A percentile compares a stretch with the other conserved stretches of the same genome.
Conservation (phyloP, 2,329 filamentous ascomycete genomes). For the Aspergillus pseudoviridinutans region DNA sequence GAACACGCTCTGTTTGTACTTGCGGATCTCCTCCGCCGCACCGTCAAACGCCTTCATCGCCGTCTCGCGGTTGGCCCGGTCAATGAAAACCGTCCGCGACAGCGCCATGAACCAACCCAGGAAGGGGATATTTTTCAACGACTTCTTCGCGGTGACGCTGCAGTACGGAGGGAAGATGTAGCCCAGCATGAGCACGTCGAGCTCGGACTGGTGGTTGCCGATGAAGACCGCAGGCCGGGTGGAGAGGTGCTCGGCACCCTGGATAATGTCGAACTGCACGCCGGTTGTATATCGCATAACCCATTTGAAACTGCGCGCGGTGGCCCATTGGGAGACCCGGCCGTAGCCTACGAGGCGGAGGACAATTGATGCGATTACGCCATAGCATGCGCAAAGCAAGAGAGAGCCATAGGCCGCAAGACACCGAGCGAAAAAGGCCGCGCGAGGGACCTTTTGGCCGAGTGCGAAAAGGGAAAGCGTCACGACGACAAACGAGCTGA, state of each 20-base stretch:
- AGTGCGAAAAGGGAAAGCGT: slow-evolving; percentile 47
- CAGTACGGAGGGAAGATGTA: slow-evolving; percentile 86
- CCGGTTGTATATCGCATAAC: slow-evolving; percentile 72
- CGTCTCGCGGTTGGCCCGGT: slow-evolving; percentile 77
- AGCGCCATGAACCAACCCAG: slow-evolving; percentile 93
- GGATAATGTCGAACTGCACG: slow-evolving; percentile 67
- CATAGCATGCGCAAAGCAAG: slow-evolving; percentile 60
- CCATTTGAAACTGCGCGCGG: slow-evolving; percentile 74
- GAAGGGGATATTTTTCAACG: slow-evolving; percentile 72
- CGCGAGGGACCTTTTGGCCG: slow-evolving; percentile 39
- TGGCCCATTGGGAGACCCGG: slow-evolving; percentile 80
- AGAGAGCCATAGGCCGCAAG: slow-evolving; percentile 45
- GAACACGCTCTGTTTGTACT: slow-evolving; percentile 58
- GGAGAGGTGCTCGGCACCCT: slow-evolving; percentile 61
- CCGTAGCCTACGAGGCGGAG: slow-evolving; percentile 69
- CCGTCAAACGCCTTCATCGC: slow-evolving; percentile 81
- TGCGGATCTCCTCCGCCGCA: slow-evolving; percentile 74
- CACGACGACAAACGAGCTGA: slow-evolving; percentile 63
- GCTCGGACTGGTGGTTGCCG: slow-evolving; percentile 92
- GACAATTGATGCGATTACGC: slow-evolving; percentile 67
- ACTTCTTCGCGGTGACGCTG: slow-evolving; percentile 88
- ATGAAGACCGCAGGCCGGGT: slow-evolving; percentile 84
- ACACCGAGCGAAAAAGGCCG: slow-evolving; percentile 45
- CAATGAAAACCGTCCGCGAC: slow-evolving; percentile 90
- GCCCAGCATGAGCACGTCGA: slow-evolving; percentile 90